Evolutionary conservation across 1,284 basidiomycete genomes (phyloP).

Genomic region (Phellopilus nigrolimitatus): DNA sequence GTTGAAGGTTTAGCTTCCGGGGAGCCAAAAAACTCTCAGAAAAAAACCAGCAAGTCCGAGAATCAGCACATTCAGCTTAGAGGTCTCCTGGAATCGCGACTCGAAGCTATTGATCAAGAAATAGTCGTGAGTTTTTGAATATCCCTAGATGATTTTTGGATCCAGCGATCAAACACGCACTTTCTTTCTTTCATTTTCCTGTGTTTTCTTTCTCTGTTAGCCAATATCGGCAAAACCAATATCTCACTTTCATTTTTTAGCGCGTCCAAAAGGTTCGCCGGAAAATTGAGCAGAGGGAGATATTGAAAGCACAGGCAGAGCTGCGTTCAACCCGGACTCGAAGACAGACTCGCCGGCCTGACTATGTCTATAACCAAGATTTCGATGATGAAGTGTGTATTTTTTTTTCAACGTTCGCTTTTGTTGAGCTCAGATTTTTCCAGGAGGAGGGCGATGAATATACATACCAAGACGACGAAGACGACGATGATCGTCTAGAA

Average conservation of each 20-base stretch:
- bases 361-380: constrained; percentile 70
- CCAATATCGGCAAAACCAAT: too few relatives aligned
- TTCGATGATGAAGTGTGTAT: constrained; percentile 58
- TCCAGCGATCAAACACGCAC: too few relatives aligned
- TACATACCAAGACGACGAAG: constrained; percentile 56
- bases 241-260: constrained; percentile 36
- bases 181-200: constrained; percentile 18
- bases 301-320: constrained; percentile 67
- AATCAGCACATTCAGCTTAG: constrained; percentile 54
- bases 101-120: constrained; percentile 64
- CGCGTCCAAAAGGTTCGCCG: constrained; percentile 61
- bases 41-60: constrained; percentile 46
- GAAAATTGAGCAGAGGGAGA: constrained; percentile 62
- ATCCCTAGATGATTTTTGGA: neutral
- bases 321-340: constrained; percentile 71
- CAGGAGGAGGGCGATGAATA: constrained; percentile 67
- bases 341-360: constrained; percentile 61
- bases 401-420: neutral
- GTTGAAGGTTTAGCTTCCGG: constrained; percentile 55
- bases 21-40: constrained; percentile 42
- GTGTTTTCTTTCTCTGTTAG: constrained; percentile 15
- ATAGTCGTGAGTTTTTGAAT: constrained; percentile 48
- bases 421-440: constrained; percentile 28
- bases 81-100: constrained; percentile 51
- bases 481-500: constrained; percentile 57